Base-by-base conservation (phyloP, 805 yeast genomes). In the Cyberlindnera meyerae region DNA sequence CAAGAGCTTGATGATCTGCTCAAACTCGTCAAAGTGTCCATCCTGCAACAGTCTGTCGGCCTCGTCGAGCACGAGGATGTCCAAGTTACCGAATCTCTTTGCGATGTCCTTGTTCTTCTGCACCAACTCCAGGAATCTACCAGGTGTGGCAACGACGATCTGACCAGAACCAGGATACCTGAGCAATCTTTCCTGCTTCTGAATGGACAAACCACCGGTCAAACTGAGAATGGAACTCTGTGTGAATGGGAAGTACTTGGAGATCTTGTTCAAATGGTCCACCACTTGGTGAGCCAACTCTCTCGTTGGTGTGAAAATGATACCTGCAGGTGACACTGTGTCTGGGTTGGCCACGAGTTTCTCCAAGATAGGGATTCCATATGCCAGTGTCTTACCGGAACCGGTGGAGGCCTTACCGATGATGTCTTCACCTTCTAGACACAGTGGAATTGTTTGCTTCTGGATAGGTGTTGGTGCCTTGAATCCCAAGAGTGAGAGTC, bases 361-460 rank as follows among this genome's bases (percentile, higher is more conserved):
- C 54, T 90, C 96, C 42, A 93, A 59, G 20, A 94, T 80, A 8
- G 98, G 97, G 18, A 93, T 75, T 31, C 96, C 96, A 58, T 86
- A 93, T 0, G 98, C 99, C 40, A 89, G 66, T 0, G 98, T 93
- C 57, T 93, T 93, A 70, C 98, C 98, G 1, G 96, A 85, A 58
- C 98, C 98, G 1, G 98, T 93, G 9, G 93, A 82, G 12, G 98
- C 98, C 55, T 90, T 93, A 37, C 98, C 98, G 47, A 93, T 79
- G 4, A 93, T 75, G 61, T 93, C 97, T 24, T 68, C 70, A 6
- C 89, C 94, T 20, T 68, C 66, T 11, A 86, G 40, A 2, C 90
- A 86, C 18, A 69, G 51, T 2, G 97, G 96, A 37, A 93, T 79
- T 8, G 90, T 68, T 39, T 65, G 63, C 42, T 68, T 70, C 61